These are phyloP conservation scores for Claviceps humidiphila DNA, from an alignment of 2,329 filamentous ascomycete species.

Conservation along the genomic window DNA sequence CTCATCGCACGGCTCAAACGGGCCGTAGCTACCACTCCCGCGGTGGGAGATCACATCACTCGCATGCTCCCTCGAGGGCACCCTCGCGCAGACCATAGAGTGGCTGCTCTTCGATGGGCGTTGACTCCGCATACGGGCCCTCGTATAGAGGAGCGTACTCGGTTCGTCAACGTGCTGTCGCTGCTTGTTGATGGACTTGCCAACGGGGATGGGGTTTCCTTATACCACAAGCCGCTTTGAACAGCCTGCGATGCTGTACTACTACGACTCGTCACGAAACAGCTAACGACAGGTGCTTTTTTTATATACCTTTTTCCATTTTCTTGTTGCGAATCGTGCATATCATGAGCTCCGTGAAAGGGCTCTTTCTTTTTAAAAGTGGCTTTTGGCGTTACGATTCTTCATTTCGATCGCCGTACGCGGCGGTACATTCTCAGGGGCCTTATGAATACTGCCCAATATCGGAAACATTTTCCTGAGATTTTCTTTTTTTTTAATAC, in stretches of 20 bases:
- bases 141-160: neutral
- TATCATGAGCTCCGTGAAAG: neutral
- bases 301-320: neutral
- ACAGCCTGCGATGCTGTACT: too few species aligned
- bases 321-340: neutral
- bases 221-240: too few species aligned
- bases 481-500: too few species aligned
- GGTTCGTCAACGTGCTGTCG: neutral
- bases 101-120: conserved; percentile 2
- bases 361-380: too few species aligned
- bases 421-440: too few species aligned
- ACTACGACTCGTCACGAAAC: too few species aligned
- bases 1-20: conserved; percentile 5
- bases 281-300: too few species aligned
- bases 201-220: too few species aligned
- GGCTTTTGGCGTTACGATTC: too few species aligned
- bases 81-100: conserved; percentile 2
- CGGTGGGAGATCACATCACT: conserved; percentile 4
- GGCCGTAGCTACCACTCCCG: conserved; percentile 4
- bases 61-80: neutral
- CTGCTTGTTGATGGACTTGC: neutral
- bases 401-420: too few species aligned
- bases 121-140: neutral
- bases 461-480: too few species aligned
- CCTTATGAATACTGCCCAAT: too few species aligned